Base-by-base conservation (phyloP, 768 basidiomycete species). In the Boletus pseudopeckii region DNA sequence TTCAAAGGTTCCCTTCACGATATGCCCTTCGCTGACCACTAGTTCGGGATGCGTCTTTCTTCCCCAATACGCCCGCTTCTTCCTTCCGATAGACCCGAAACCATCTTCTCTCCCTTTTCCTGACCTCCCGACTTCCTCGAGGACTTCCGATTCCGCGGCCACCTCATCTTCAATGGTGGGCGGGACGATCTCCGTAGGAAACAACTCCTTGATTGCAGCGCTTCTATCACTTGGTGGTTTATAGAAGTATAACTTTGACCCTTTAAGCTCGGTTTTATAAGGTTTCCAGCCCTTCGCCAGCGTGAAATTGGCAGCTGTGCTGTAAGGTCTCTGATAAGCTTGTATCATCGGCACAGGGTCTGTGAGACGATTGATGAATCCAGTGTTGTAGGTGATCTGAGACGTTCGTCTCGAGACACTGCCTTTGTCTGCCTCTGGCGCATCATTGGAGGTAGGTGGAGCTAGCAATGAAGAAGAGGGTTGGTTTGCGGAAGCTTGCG, bases 201-300 rank as follows among this genome's bases (percentile, higher is more conserved):
- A 95, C 24, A 92, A 71, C 8, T 86, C 84, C 65, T 85, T 88
- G 48, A 92, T 77, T 0, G 77, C 85, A 2, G 75, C 71, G 22
- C 70, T 73, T 52, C 84, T 75, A 58, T 94, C 92, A 28, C 78
- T 75, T 0, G 92, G 90, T 0, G 90, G 83, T 63, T 94, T 95
- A 67, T 89, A 92, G 63, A 94, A 88, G 67, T 88, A 86, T 45
- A 95, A 62, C 67, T 94, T 94, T 13, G 86, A 82, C 7, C 92
- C 92, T 64, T 90, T 87, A 26, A 95, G 72, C 60, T 91, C 86
- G 42, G 87, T 77, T 68, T 93, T 92, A 74, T 81, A 90, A 5
- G 89, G 82, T 66, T 93, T 94, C 92, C 92, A 95, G 0, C 83
- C 83, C 60, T 91, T 91, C 0, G 79, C 67, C 2, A 84, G 69